These are phyloP conservation scores for Camelina neglecta DNA, from an alignment of 345 rosid species.

Conservation along the genomic window DNA sequence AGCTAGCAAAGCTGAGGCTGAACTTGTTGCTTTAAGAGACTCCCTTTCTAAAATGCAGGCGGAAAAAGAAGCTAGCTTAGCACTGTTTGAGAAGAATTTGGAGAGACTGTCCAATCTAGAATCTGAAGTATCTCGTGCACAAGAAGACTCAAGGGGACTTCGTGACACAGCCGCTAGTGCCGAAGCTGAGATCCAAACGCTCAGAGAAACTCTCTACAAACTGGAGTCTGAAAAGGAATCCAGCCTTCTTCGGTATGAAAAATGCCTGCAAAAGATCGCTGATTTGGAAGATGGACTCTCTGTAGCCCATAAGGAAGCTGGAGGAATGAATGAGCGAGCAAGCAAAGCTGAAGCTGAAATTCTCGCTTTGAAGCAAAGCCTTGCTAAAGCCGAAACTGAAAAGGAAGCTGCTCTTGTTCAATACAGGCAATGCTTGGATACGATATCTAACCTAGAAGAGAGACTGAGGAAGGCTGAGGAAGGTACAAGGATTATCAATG, in stretches of 20 bases:
- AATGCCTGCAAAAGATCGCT: constrained; percentile 67
- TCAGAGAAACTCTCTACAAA: constrained; percentile 59
- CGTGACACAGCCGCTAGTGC: constrained; percentile 67
- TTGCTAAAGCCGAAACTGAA: constrained; percentile 61
- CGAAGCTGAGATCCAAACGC: constrained; percentile 73
- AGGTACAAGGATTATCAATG: constrained; percentile 50
- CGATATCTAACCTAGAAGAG: constrained; percentile 58
- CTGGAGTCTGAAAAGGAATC: constrained; percentile 72
- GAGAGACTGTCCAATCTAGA: constrained; percentile 76
- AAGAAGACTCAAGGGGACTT: constrained; percentile 63
- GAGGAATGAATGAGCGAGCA: constrained; percentile 61
- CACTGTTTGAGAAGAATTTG: constrained; percentile 67
- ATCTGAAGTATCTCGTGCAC: constrained; percentile 64
- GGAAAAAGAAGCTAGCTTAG: constrained; percentile 78
- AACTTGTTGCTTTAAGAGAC: constrained; percentile 66
- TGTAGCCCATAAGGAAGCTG: constrained; percentile 55
- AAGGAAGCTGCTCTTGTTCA: constrained; percentile 62
- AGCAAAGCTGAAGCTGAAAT: constrained; percentile 64
- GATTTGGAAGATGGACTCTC: constrained; percentile 60
- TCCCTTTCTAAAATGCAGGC: constrained; percentile 75
- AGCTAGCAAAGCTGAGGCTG: constrained; percentile 67
- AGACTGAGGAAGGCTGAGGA: constrained; percentile 65
- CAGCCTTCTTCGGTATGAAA: constrained; percentile 63
- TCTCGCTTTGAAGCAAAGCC: constrained; percentile 55
- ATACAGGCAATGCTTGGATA: constrained; percentile 58